phyloP scores from a whole-genome alignment of 1,139 yeast species.

The Insectozyma bohioensis region DNA sequence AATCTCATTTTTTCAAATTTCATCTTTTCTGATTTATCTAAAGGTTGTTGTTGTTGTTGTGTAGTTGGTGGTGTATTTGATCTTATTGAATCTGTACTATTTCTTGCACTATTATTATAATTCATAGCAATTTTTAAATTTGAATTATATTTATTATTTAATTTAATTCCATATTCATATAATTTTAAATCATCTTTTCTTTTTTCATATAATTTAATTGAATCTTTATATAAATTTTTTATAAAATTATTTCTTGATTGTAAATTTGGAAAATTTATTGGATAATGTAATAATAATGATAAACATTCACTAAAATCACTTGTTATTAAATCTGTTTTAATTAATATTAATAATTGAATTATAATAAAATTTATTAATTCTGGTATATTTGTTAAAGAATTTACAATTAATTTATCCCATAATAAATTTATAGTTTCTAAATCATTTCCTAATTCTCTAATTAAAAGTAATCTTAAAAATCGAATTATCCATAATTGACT shows the following conservation, averaged over 20 bases:
- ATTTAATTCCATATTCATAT: constrained; percentile 39
- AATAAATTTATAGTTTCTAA: constrained; percentile 41
- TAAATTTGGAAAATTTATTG: constrained; percentile 26
- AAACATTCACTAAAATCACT: constrained; percentile 67
- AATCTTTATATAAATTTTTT: constrained; percentile 28
- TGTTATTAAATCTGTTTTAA: constrained; percentile 48
- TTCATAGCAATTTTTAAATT: constrained; percentile 36
- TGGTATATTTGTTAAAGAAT: constrained; percentile 25
- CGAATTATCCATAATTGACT: constrained; percentile 69
- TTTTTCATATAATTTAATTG: constrained; percentile 27
- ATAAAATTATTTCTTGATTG: constrained; percentile 20
- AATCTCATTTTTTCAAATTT: constrained; percentile 43
- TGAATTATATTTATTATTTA: constrained; percentile 38
- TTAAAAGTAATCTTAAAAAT: constrained; percentile 56
- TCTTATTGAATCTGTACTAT: constrained; percentile 8
- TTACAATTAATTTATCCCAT: constrained; percentile 60
- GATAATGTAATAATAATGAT: constrained; percentile 59
- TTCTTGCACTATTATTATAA: constrained; percentile 16
- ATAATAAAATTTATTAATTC: constrained; percentile 46
- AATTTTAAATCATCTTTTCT: constrained; percentile 38
- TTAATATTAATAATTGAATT: constrained; percentile 49
- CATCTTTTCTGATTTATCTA: constrained; percentile 28
- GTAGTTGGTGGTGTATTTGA: constrained; percentile 3
- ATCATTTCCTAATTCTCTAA: constrained; percentile 57
- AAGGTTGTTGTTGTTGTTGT: neutral